Percentiles rank a stretch among this genome's conserved stretches.
Conservation (phyloP, 2,329 filamentous ascomycete species). For the Boeremia exigua region DNA sequence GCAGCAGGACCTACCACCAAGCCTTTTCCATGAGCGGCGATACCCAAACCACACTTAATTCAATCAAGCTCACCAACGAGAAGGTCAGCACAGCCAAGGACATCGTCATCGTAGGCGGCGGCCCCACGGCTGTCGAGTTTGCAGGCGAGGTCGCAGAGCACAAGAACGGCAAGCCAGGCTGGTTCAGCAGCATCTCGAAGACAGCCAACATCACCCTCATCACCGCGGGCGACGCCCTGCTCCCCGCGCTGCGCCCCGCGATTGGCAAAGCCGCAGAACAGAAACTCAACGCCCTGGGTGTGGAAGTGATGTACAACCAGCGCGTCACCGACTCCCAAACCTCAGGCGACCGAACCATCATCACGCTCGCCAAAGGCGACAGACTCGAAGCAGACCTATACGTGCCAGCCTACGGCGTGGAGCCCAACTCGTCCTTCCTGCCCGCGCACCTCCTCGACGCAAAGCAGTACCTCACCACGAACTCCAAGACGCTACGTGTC, state of each 20-base stretch:
- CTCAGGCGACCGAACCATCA: constrained; percentile 50
- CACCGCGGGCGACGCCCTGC: constrained; percentile 49
- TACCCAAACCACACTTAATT: constrained; percentile 28
- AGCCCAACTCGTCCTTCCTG: constrained; percentile 61
- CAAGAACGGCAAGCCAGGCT: constrained; percentile 49
- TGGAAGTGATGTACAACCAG: constrained; percentile 53
- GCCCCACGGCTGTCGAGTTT: constrained; percentile 57
- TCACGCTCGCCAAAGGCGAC: constrained; percentile 51
- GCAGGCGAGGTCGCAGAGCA: constrained; percentile 57
- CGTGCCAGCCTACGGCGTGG: constrained; percentile 59
- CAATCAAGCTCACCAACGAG: constrained; percentile 47
- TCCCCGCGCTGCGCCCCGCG: constrained; percentile 50
- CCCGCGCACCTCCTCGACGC: constrained; percentile 55
- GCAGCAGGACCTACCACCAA: constrained; percentile 55
- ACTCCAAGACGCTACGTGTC: constrained; percentile 54
- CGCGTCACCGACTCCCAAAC: constrained; percentile 35
- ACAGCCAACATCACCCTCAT: constrained; percentile 55
- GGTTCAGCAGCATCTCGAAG: constrained; percentile 39
- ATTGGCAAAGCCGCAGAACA: constrained; percentile 53
- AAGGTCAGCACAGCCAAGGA: constrained; percentile 48
- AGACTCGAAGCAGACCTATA: constrained; percentile 58
- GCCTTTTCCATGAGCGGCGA: constrained; percentile 52
- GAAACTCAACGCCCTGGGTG: constrained; percentile 55
- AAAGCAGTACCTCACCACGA: constrained; percentile 57
- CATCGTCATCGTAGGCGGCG: constrained; percentile 58